Conservation (phyloP, 2,329 filamentous ascomycete genomes). For the Neurospora sp. region DNA sequence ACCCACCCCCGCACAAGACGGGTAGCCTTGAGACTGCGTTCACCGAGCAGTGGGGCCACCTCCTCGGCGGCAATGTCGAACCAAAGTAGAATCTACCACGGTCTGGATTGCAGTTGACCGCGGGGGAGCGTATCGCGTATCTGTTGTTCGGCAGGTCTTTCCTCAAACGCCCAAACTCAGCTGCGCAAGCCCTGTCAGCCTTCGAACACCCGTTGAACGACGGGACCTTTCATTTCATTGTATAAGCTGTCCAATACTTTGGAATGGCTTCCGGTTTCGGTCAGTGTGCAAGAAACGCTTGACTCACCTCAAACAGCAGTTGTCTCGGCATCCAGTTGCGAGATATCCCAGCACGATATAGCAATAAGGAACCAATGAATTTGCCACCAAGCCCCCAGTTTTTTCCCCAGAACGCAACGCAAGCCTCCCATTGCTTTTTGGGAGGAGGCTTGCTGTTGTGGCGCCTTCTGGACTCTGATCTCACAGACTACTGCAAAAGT, state of each 20-base stretch:
- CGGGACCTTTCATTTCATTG: neutral
- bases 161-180: neutral
- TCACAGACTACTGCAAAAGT: neutral
- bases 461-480: neutral
- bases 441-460: neutral
- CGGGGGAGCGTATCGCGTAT: neutral
- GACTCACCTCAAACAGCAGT: neutral
- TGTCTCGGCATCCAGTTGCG: neutral
- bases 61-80: neutral
- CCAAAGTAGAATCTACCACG: neutral
- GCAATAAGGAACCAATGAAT: neutral
- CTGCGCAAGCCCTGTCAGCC: neutral
- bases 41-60: neutral
- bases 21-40: neutral
- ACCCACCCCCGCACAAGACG: neutral
- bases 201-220: neutral
- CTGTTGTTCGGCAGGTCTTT: neutral
- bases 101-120: neutral
- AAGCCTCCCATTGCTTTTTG: neutral
- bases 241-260: neutral
- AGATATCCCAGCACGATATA: neutral
- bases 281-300: neutral
- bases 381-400: neutral
- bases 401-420: neutral
- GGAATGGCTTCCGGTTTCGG: neutral